Evolutionary conservation across 129 eudicot genomes (phyloP).

Genomic region (Cynara cardunculus): DNA sequence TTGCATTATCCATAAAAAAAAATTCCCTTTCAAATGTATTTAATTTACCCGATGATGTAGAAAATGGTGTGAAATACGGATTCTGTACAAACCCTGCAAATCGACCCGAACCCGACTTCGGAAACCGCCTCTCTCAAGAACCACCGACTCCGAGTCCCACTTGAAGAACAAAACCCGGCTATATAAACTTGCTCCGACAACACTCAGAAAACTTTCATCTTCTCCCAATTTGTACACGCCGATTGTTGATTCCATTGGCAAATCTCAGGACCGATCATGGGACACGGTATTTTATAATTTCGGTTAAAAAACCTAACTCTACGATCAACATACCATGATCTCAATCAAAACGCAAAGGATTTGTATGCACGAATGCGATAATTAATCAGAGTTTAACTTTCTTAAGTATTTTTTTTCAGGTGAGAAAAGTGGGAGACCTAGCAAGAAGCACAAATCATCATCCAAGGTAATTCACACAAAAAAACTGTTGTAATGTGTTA

Average conservation of each 20-base stretch:
- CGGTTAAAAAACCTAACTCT: neutral
- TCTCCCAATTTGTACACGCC: neutral
- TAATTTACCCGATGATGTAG: no score
- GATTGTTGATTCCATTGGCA: slow-evolving; percentile 12
- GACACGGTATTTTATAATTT: slow-evolving; percentile 24
- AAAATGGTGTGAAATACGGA: neutral
- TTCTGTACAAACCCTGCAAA: neutral
- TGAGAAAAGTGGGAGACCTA: slow-evolving; percentile 69
- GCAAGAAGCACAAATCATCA: slow-evolving; percentile 65
- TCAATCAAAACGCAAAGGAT: slow-evolving; percentile 7
- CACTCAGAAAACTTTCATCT: neutral
- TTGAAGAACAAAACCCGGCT: neutral
- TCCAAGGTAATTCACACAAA: slow-evolving; percentile 45
- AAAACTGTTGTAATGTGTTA: neutral
- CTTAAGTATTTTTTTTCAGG: slow-evolving; percentile 39
- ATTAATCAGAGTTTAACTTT: slow-evolving; percentile 2
- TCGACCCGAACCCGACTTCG: neutral
- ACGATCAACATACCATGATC: slow-evolving; percentile 2
- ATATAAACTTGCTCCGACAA: neutral
- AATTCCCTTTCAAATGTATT: no score
- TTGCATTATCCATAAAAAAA: no score
- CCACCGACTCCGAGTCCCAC: neutral
- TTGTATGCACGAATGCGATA: neutral
- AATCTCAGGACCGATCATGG: slow-evolving; percentile 25
- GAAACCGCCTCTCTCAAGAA: neutral